These are phyloP conservation scores for Carex parvula DNA, from an alignment of 176 grass and related monocot species.

Conservation along the genomic window DNA sequence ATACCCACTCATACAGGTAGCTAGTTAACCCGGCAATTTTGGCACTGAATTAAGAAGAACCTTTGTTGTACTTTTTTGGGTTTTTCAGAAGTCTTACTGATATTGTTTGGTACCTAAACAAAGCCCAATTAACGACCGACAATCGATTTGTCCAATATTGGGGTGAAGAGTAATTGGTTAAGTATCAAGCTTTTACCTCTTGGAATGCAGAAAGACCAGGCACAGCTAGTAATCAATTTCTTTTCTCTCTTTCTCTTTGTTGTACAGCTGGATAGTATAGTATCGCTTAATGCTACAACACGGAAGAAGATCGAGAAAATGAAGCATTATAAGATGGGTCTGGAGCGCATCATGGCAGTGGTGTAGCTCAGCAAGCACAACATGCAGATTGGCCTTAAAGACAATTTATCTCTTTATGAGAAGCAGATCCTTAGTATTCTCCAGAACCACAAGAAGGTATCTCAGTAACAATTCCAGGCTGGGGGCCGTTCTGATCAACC, in stretches of 20 bases:
- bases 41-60: not conserved
- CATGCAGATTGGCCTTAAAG: conserved; percentile 41
- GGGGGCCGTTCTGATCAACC: conserved; percentile 36
- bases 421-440: conserved; percentile 53
- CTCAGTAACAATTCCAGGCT: not conserved
- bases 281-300: conserved; percentile 27
- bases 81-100: not conserved
- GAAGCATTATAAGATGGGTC: conserved; percentile 40
- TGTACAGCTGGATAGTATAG: conserved; percentile 36
- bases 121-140: not conserved
- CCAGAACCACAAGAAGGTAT: not conserved
- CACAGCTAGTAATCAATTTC: not conserved
- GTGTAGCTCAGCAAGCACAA: conserved; percentile 43
- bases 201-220: not conserved
- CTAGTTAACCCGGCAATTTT: not conserved
- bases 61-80: not conserved
- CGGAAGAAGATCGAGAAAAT: conserved; percentile 55
- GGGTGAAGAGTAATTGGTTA: not conserved
- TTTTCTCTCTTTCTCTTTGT: conserved; percentile 9
- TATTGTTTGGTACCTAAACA: conserved; percentile 10
- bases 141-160: not conserved
- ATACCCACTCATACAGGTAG: not conserved
- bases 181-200: not conserved
- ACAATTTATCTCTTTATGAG: conserved; percentile 50
- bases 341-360: conserved; percentile 45